Conservation (phyloP, 371 early-diverging fungal genomes). For the Mucor plumbeus region DNA sequence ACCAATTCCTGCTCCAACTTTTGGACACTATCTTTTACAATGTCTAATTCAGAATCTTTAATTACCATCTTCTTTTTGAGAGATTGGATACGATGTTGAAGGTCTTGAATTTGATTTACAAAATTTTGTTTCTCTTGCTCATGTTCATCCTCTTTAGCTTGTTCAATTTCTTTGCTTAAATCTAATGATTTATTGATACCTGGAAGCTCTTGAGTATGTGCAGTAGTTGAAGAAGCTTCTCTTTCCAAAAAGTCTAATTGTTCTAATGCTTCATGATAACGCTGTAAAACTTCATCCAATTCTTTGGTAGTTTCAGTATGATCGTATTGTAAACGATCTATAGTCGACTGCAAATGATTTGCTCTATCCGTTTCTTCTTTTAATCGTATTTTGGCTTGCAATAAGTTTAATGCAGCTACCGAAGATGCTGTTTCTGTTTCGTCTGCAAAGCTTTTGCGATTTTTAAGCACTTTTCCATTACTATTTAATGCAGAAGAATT, state of each 20-base stretch:
- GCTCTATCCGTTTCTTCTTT: slow-evolving; percentile 27
- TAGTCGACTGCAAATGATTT: slow-evolving; percentile 14
- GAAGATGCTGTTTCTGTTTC: slow-evolving; percentile 42
- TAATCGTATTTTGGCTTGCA: slow-evolving; percentile 17
- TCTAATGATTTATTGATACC: not conserved
- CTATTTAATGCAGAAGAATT: not conserved
- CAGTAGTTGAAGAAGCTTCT: slow-evolving; percentile 6
- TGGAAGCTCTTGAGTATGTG: slow-evolving; percentile 1
- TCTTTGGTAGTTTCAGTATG: slow-evolving; percentile 32
- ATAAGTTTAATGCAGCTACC: slow-evolving; percentile 23
- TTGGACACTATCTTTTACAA: not conserved
- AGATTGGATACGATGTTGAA: slow-evolving; percentile 16
- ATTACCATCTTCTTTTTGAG: slow-evolving; percentile 9
- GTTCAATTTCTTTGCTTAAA: slow-evolving; percentile 45
- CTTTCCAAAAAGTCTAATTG: slow-evolving; percentile 28
- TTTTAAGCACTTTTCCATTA: slow-evolving; percentile 1
- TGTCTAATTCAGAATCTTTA: slow-evolving; percentile 9
- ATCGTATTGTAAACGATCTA: slow-evolving; percentile 24
- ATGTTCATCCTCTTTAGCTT: slow-evolving; percentile 39
- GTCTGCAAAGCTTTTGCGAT: slow-evolving; percentile 39
- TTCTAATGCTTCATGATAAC: slow-evolving; percentile 28
- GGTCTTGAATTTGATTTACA: slow-evolving; percentile 19
- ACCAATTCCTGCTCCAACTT: slow-evolving; percentile 17
- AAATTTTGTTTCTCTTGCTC: slow-evolving; percentile 18
- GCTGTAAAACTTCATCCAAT: slow-evolving; percentile 29